A percentile compares a stretch with the other conserved stretches of the same genome.
These are phyloP conservation scores for Adansonia madagascariensis DNA, from an alignment of 441 rosid species.

Conservation along the genomic window DNA sequence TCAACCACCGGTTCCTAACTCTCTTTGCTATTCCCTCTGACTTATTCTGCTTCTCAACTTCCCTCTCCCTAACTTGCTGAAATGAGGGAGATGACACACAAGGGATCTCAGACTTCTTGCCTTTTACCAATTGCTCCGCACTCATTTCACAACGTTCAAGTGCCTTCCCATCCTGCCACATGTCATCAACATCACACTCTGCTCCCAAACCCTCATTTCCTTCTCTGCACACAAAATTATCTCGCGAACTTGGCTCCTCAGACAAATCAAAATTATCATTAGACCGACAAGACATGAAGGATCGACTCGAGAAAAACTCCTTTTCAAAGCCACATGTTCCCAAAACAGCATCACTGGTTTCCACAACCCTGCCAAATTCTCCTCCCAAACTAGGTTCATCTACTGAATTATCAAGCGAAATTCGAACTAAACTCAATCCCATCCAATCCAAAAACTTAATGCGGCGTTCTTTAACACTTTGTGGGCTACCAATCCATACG, in stretches of 20 bases:
- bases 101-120: constrained; percentile 39
- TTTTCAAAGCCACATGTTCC: constrained; percentile 43
- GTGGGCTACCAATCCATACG: constrained; percentile 65
- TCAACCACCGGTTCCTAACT: constrained; percentile 64
- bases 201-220: constrained; percentile 40
- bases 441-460: constrained; percentile 69
- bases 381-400: constrained; percentile 34
- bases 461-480: constrained; percentile 72
- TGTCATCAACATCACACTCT: constrained; percentile 34
- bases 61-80: constrained; percentile 38
- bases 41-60: constrained; percentile 37
- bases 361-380: constrained; percentile 44
- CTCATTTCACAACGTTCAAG: constrained; percentile 36
- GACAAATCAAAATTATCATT: constrained; percentile 41
- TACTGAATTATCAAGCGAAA: constrained; percentile 25
- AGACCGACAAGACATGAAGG: constrained; percentile 36
- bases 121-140: constrained; percentile 31
- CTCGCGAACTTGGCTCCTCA: constrained; percentile 40
- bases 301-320: constrained; percentile 41
- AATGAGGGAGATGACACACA: constrained; percentile 46
- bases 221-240: constrained; percentile 35
- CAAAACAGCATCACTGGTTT: constrained; percentile 48
- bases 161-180: constrained; percentile 36
- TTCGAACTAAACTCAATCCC: constrained; percentile 48
- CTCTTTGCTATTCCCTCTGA: constrained; percentile 37